These are phyloP conservation scores for Vitis hybrid DNA, from an alignment of 177 flowering plant genomes.

Conservation along the genomic window DNA sequence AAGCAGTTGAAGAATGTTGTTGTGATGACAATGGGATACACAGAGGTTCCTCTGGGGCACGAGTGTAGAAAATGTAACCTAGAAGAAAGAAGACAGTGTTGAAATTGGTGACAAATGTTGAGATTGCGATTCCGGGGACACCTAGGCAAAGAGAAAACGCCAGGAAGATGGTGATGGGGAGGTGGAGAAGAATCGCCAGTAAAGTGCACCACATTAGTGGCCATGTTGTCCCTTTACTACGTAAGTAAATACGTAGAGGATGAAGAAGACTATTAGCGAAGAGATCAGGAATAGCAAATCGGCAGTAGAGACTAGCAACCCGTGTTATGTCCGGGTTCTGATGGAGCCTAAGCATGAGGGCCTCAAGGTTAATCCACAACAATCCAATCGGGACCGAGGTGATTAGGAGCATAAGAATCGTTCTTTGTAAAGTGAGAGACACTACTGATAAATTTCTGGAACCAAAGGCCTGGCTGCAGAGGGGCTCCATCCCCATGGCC, in stretches of 20 bases:
- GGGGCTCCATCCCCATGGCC: conserved; percentile 94
- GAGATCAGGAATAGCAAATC: conserved; percentile 72
- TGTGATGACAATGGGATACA: conserved; percentile 15
- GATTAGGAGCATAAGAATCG: conserved; percentile 59
- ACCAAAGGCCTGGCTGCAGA: conserved; percentile 89
- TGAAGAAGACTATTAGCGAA: conserved; percentile 74
- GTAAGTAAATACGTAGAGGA: conserved; percentile 73
- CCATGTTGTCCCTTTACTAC: conserved; percentile 69
- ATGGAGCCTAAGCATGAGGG: conserved; percentile 62
- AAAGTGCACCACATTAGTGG: conserved; percentile 77
- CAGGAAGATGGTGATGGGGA: conserved; percentile 61
- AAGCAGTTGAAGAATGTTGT: not conserved
- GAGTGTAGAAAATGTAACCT: conserved; percentile 33
- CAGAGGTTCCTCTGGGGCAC: conserved; percentile 10
- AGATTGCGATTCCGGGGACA: conserved; percentile 64
- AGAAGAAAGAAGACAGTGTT: conserved; percentile 57
- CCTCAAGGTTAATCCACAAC: conserved; percentile 72
- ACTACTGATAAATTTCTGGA: conserved; percentile 50
- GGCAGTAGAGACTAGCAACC: conserved; percentile 65
- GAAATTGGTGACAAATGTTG: conserved; percentile 61
- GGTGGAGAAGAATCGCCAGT: conserved; percentile 46
- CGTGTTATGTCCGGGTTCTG: conserved; percentile 58
- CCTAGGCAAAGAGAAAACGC: conserved; percentile 58
- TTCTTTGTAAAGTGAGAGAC: conserved; percentile 52
- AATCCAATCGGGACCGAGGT: conserved; percentile 63